Percentiles rank a stretch among this genome's conserved stretches.
Conservation (phyloP, 2,329 filamentous ascomycete genomes). For the Aschersonia sp. region DNA sequence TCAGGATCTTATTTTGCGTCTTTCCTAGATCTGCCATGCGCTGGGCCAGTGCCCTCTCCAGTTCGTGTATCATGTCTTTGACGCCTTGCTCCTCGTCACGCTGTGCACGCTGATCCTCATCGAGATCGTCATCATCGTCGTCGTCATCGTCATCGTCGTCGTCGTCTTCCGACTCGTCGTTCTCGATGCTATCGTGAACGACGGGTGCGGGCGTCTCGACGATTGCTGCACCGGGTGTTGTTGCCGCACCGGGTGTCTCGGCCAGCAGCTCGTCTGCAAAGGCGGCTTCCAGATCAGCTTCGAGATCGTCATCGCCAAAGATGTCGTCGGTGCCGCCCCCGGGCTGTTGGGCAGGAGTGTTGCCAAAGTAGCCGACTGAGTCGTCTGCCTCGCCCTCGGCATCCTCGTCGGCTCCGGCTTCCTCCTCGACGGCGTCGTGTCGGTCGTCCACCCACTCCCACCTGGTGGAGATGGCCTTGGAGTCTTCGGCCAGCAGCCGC, state of each 20-base stretch:
- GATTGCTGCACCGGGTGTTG: background rate
- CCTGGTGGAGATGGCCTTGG: constrained; percentile 40
- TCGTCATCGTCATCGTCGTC: constrained; percentile 24
- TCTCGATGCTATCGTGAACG: constrained; percentile 30
- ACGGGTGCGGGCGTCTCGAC: constrained; percentile 27
- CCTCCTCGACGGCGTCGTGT: constrained; percentile 24
- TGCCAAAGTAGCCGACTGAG: constrained; percentile 23
- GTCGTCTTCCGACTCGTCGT: constrained; percentile 23
- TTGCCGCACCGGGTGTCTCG: constrained; percentile 24
- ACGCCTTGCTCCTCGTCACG: constrained; percentile 38
- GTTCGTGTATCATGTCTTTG: constrained; percentile 37
- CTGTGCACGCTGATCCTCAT: constrained; percentile 36
- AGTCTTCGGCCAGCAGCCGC: constrained; percentile 56
- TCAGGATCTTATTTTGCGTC: constrained; percentile 32
- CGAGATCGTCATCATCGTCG: constrained; percentile 37
- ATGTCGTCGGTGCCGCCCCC: constrained; percentile 18
- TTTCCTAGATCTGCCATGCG: constrained; percentile 28
- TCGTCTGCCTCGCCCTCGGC: constrained; percentile 32
- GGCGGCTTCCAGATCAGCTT: constrained; percentile 40
- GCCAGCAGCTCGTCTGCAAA: constrained; percentile 26
- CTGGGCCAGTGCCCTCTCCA: constrained; percentile 34
- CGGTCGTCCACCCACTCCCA: constrained; percentile 52
- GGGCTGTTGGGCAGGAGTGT: no score
- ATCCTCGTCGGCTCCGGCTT: constrained; percentile 31
- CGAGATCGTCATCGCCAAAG: constrained; percentile 28